These are phyloP conservation scores for Diaporthe capsici DNA, from an alignment of 2,329 filamentous ascomycete genomes.

Conservation along the genomic window DNA sequence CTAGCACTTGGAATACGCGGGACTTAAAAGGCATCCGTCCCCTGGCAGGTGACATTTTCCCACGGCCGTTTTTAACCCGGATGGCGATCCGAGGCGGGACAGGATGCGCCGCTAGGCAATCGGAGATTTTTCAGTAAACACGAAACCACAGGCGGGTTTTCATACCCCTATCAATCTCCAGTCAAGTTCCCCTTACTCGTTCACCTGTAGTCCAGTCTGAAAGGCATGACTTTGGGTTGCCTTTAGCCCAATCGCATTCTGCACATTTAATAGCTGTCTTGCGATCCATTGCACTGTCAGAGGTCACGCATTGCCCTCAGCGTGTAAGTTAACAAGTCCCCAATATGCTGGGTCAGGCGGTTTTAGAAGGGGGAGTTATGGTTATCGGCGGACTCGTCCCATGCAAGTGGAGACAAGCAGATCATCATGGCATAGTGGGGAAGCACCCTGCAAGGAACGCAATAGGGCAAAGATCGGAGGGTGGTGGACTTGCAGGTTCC, in stretches of 20 bases:
- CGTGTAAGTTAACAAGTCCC: not conserved
- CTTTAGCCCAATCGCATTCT: not conserved
- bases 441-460: conserved; percentile 4
- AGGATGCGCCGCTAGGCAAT: conserved; percentile 12
- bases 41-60: not conserved
- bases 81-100: conserved; percentile 25
- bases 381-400: not conserved
- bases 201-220: not conserved
- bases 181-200: not conserved
- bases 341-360: not conserved
- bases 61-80: conserved; percentile 23
- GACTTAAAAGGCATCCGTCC: not conserved
- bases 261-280: not conserved
- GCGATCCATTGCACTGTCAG: not conserved
- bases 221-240: not conserved
- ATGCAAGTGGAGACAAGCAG: conserved; percentile 12
- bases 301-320: too few species aligned
- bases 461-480: conserved; percentile 16
- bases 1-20: too few species aligned
- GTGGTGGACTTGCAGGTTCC: conserved; percentile 3
- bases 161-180: conserved; percentile 28
- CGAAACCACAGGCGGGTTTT: conserved; percentile 14
- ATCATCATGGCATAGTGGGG: conserved; percentile 14
- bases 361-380: not conserved
- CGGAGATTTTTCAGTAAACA: conserved; percentile 13